These are phyloP conservation scores for Pueraria montana DNA, from an alignment of 306 rosid genomes.

Conservation along the genomic window DNA sequence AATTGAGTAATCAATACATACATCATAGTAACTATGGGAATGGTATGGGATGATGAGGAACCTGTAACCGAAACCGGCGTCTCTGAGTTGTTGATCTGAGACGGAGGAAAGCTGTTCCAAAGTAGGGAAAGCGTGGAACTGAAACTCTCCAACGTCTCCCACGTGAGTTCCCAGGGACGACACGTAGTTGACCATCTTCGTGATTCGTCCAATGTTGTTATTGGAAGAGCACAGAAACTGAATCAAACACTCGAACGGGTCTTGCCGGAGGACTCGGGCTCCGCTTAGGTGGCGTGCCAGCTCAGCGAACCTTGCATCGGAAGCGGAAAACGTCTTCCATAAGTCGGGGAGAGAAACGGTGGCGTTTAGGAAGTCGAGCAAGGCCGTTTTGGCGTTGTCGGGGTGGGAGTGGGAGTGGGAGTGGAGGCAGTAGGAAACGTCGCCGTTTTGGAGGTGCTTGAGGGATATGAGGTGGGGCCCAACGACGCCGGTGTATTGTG, in stretches of 20 bases:
- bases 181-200: constrained; percentile 87
- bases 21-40: not conserved
- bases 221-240: constrained; percentile 94
- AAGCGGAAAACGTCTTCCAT: constrained; percentile 78
- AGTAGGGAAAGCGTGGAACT: constrained; percentile 76
- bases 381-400: constrained; percentile 47
- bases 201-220: constrained; percentile 83
- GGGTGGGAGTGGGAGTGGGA: constrained; percentile 48
- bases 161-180: constrained; percentile 77
- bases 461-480: constrained; percentile 82
- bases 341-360: constrained; percentile 66
- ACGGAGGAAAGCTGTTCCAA: constrained; percentile 66
- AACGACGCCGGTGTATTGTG: constrained; percentile 80
- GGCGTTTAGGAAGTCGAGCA: constrained; percentile 81
- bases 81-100: constrained; percentile 79
- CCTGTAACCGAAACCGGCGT: constrained; percentile 98
- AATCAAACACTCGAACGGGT: constrained; percentile 90
- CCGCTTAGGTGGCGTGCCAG: constrained; percentile 71
- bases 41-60: no score
- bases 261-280: constrained; percentile 89
- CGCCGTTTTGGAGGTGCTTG: constrained; percentile 73
- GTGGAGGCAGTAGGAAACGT: constrained; percentile 75
- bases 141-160: constrained; percentile 72
- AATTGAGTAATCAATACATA: not conserved
- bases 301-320: constrained; percentile 75